Percentiles rank a stretch among this genome's conserved stretches.
phyloP scores from a whole-genome alignment of 192 early-diverging fungal species.

The Backusella morwellensis region DNA sequence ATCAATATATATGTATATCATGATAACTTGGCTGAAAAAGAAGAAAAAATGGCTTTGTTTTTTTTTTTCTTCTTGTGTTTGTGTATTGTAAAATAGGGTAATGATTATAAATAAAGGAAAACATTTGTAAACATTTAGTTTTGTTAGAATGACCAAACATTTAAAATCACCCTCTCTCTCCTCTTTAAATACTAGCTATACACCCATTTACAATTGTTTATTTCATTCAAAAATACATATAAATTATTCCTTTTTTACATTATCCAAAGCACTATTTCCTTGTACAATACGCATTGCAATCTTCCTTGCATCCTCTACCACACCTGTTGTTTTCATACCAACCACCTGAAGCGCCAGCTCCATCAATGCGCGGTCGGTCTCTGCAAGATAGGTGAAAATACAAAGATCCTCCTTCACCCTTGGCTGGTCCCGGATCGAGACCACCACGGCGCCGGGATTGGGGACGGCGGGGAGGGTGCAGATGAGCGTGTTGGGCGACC shows the following conservation, averaged over 20 bases:
- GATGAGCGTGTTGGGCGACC: slow-evolving; percentile 76
- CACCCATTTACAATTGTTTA: not conserved
- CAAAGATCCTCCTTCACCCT: slow-evolving; percentile 23
- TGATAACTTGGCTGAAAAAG: too few relatives aligned
- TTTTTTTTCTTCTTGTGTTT: too few relatives aligned
- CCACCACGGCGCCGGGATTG: slow-evolving; percentile 67
- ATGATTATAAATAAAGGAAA: too few relatives aligned
- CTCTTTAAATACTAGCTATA: not conserved
- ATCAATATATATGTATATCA: not conserved
- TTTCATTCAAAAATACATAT: not conserved
- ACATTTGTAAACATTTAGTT: too few relatives aligned
- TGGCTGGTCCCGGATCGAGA: slow-evolving; percentile 47
- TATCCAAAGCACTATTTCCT: not conserved
- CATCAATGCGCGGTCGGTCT: slow-evolving; percentile 85
- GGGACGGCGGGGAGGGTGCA: slow-evolving; percentile 80
- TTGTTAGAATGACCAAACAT: too few relatives aligned
- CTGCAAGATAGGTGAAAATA: slow-evolving; percentile 39
- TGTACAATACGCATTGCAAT: slow-evolving; percentile 71
- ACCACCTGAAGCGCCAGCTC: slow-evolving; percentile 88
- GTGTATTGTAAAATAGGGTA: too few relatives aligned
- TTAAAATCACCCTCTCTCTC: too few relatives aligned
- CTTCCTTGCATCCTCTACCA: slow-evolving; percentile 70
- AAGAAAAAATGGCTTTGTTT: too few relatives aligned
- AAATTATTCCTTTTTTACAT: not conserved
- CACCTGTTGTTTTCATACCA: slow-evolving; percentile 77